A percentile compares a stretch with the other conserved stretches of the same genome.
Conservation (phyloP, 164 flowering plant genomes). For the Buxus sempervirens region DNA sequence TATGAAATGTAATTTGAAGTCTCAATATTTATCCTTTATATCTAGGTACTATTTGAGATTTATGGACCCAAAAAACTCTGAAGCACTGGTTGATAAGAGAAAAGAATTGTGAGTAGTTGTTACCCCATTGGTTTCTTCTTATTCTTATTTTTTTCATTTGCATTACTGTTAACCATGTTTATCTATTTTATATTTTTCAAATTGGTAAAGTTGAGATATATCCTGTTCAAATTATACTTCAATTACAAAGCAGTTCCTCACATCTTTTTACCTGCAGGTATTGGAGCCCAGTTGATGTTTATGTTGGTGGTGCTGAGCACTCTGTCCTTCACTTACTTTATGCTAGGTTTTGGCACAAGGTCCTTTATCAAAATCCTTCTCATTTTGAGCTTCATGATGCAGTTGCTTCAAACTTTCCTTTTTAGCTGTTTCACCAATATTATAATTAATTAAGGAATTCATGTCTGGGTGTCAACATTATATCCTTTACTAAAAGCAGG, state of each 20-base stretch:
- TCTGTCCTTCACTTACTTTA: slow-evolving; percentile 96
- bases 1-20: slow-evolving; percentile 1
- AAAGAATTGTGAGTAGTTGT: slow-evolving; percentile 62
- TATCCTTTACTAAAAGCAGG: no score
- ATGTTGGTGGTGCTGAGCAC: slow-evolving; percentile 99
- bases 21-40: slow-evolving; percentile 8
- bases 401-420: no score
- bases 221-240: slow-evolving; percentile 1
- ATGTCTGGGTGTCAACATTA: no score
- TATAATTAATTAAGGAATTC: no score
- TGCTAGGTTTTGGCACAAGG: slow-evolving; percentile 99
- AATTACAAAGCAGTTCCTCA: slow-evolving; percentile 3
- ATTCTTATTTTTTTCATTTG: not conserved
- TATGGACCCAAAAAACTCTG: slow-evolving; percentile 92
- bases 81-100: slow-evolving; percentile 65
- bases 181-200: not conserved
- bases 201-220: not conserved
- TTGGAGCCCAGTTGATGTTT: slow-evolving; percentile 97
- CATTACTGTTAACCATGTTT: not conserved
- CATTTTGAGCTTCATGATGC: not conserved
- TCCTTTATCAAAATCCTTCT: slow-evolving; percentile 21
- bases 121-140: not conserved
- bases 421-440: not conserved
- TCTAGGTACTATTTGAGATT: slow-evolving; percentile 95
- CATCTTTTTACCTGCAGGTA: slow-evolving; percentile 45